Evolutionary conservation across 1,139 yeast species (phyloP).

Genomic region (Kurtzmaniella quercitrusa): DNA sequence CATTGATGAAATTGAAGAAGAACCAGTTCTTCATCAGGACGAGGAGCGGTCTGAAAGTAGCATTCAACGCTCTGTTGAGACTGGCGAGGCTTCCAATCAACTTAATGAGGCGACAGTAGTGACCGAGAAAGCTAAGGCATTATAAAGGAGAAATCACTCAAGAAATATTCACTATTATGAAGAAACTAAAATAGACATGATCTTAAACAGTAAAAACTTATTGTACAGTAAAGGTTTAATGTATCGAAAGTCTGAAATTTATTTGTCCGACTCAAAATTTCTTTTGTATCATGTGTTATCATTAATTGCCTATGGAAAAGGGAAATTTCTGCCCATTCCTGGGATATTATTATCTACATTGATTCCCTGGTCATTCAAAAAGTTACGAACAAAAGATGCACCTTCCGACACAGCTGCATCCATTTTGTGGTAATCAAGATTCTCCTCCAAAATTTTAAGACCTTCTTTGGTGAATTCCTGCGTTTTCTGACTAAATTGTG

Average conservation of each 20-base stretch:
- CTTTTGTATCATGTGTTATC: too few relatives aligned
- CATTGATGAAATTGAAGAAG: slow-evolving; percentile 29
- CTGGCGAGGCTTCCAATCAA: neutral
- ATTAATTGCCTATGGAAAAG: too few relatives aligned
- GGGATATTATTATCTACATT: neutral
- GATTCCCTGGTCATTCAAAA: slow-evolving; percentile 10
- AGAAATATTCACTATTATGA: too few relatives aligned
- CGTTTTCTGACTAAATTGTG: too few relatives aligned
- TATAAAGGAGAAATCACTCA: too few relatives aligned
- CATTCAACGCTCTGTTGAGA: neutral
- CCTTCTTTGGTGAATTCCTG: slow-evolving; percentile 11
- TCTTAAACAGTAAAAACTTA: too few relatives aligned
- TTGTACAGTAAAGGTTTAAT: too few relatives aligned
- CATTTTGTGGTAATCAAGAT: slow-evolving; percentile 15
- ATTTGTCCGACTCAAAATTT: too few relatives aligned
- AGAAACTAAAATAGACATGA: too few relatives aligned
- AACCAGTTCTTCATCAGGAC: slow-evolving; percentile 3
- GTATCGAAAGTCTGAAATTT: too few relatives aligned
- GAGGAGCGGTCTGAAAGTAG: neutral
- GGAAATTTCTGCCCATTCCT: too few relatives aligned
- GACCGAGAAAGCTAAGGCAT: neutral
- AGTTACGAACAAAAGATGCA: slow-evolving; percentile 9
- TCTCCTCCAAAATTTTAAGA: slow-evolving; percentile 17
- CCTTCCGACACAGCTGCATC: slow-evolving; percentile 16
- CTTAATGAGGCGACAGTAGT: neutral